A percentile compares a stretch with the other conserved stretches of the same genome.
Conservation (phyloP, 2,329 filamentous ascomycete species). For the Chrysoporthe puriensis region DNA sequence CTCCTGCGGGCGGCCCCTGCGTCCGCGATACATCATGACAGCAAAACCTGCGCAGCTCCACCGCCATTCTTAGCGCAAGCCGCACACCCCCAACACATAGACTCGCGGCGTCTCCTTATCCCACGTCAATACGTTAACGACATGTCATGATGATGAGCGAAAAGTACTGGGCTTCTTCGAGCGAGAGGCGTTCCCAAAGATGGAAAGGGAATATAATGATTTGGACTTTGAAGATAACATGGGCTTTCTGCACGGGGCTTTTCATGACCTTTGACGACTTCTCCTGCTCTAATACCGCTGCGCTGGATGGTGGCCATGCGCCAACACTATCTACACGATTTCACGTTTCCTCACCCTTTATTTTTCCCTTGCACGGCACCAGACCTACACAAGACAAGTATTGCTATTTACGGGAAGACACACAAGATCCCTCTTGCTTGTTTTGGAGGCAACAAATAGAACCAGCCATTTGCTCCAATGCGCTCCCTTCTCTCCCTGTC, state of each 20-base stretch:
- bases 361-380: background rate
- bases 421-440: constrained; percentile 13
- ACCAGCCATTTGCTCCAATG: constrained; percentile 27
- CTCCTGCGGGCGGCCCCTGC: background rate
- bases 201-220: constrained; percentile 1
- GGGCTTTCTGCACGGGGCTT: constrained; percentile 23
- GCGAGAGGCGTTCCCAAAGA: constrained; percentile 17
- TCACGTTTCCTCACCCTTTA: background rate
- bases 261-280: constrained; percentile 24
- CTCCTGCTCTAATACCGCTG: constrained; percentile 14
- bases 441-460: constrained; percentile 26
- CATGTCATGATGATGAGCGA: constrained; percentile 20
- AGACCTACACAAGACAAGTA: background rate
- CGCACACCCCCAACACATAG: constrained; percentile 6
- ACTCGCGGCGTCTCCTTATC: constrained; percentile 2
- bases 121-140: constrained; percentile 18
- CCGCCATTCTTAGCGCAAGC: constrained; percentile 1
- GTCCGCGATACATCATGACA: background rate
- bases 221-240: constrained; percentile 7
- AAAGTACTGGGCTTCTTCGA: constrained; percentile 8
- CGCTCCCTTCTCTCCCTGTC: background rate
- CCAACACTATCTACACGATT: constrained; percentile 1
- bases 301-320: constrained; percentile 19
- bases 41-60: background rate
- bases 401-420: constrained; percentile 4